phyloP scores from a whole-genome alignment of 768 basidiomycete species.

The Naematelia aurantialba region DNA sequence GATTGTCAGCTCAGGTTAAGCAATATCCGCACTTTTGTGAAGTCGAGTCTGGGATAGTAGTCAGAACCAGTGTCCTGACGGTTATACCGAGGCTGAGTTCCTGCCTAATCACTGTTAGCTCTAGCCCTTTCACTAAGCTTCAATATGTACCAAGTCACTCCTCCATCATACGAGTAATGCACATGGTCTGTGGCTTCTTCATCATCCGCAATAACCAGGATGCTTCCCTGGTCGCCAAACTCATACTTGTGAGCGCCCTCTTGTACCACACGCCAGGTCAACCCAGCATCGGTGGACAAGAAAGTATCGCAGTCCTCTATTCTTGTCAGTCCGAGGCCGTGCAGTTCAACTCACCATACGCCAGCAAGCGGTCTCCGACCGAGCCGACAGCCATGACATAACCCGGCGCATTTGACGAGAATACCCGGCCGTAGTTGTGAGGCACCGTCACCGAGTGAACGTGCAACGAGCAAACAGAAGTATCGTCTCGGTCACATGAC shows the following conservation, averaged over 20 bases:
- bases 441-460: conserved; percentile 86
- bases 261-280: conserved; percentile 75
- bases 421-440: conserved; percentile 90
- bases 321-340: conserved; percentile 9
- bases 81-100: conserved; percentile 66
- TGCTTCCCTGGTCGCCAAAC: conserved; percentile 84
- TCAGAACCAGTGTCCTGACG: conserved; percentile 70
- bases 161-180: conserved; percentile 76
- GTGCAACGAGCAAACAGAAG: conserved; percentile 75
- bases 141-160: conserved; percentile 72
- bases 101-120: too few relatives aligned
- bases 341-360: conserved; percentile 56
- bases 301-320: conserved; percentile 81
- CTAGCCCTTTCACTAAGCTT: background rate
- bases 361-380: conserved; percentile 63
- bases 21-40: conserved; percentile 64
- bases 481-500: conserved; percentile 56
- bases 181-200: conserved; percentile 69
- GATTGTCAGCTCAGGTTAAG: conserved; percentile 4
- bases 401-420: conserved; percentile 91
- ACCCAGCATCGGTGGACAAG: conserved; percentile 81
- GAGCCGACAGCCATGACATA: conserved; percentile 95
- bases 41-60: conserved; percentile 89
- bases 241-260: conserved; percentile 86
- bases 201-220: conserved; percentile 76